Base-by-base conservation (phyloP, 352 stramenopile genomes). In the Phytopythium mirpurense region DNA sequence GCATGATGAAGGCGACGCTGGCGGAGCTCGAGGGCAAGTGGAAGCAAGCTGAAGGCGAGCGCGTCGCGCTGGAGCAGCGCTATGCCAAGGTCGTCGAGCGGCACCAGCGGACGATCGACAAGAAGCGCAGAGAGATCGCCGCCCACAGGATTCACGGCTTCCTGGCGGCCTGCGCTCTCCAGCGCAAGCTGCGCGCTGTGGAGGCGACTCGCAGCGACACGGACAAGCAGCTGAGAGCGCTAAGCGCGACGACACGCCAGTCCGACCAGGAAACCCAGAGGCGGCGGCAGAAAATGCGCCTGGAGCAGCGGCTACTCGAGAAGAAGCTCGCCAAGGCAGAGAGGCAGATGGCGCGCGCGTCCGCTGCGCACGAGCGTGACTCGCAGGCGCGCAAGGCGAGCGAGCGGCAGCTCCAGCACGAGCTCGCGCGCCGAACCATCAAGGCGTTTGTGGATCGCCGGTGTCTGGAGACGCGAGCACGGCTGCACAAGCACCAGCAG, bases 21-120 rank as follows among this genome's bases (percentile, higher is more conserved):
- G 45, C 40, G 10, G 72, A 75, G 19, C 62, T 88, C 34, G 70
- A 83, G 43, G 27, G 15, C 11, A 70, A 67, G 40, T 88, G 74
- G 70, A 60, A 71, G 9, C 16, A 27, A 15, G 48, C 72, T 0
- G 72, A 83, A 38, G 3, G 47, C 0, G 72, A 79, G 38, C 49
- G 62, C 42, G 11, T 52, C 5, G 21, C 57, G 23, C 29, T 83
- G 19, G 35, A 72, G 23, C 48, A 38, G 0, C 61, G 70, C 21
- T 65, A 77, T 15, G 57, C 68, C 19, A 67, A 56, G 10, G 41
- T 72, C 16, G 44, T 78, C 2, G 51, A 62, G 19, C 63, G 69
- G 21, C 60, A 73, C 10, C 61, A 78, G 10, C 57, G 61, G 27
- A 31, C 59, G 8, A 42, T 63, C 31, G 62, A 67, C 2, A 38